Evolutionary conservation across 371 early-diverging fungal species (phyloP), one percentile per base, ranked within the genome.

Genomic region (Sporodiniella umbellata): DNA sequence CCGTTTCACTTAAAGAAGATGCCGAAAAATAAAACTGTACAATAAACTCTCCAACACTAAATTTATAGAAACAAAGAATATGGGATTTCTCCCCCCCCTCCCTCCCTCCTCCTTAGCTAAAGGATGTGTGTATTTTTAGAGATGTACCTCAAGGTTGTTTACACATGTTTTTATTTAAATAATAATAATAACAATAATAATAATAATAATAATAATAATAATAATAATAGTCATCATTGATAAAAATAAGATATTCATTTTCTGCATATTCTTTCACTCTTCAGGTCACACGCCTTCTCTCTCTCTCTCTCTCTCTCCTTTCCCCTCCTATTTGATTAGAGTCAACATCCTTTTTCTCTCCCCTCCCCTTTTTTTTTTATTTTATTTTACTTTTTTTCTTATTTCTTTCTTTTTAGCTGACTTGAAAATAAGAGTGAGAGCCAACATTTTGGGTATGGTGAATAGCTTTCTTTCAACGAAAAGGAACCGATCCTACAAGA

Each of bases 1-100:
- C 93, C 12, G 95, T 96, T 19, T 83, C 89, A 17, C 78, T 98
- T 42, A 95, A 94, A 76, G 97, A 95, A 72, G 95, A 94, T 64
- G 51, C 80, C 33, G 86, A 84, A 48, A 93, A 93, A 61, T 70
- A 66, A 54, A 66, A 61, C 48, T 51, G 17, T 37, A 53, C 33
- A 28, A 18, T 12, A 31, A 31, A 12, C 12, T 31, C 12, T 31
- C 10, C 12, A 10, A 7, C 30, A 7, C 11, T 30, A 7, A 7
- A 10, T 31, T 31, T 10, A 31, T 31, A 31, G 7, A 31, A 14
- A 35, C 11, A 35, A 35, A n/a, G 14, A 33, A n/a, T n/a, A n/a
- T n/a, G n/a, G n/a, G n/a, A n/a, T n/a, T n/a, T n/a, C n/a, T n/a
- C n/a, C n/a, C n/a, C n/a, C n/a, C n/a, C n/a, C n/a, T n/a, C n/a